Conservation (phyloP, 108 stramenopile genomes). For the Cylindrotheca fusiformis region DNA sequence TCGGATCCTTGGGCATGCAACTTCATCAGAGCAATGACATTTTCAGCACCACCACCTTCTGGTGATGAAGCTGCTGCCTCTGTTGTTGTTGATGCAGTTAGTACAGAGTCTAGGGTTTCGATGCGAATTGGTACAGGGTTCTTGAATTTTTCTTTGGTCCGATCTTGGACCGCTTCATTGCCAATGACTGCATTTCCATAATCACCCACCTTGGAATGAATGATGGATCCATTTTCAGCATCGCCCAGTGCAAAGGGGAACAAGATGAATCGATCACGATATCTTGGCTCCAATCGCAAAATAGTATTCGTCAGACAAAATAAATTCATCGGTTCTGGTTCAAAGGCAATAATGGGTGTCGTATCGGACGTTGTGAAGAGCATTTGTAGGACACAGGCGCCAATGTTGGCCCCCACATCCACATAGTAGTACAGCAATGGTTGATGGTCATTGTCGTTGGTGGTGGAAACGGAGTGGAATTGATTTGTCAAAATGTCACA, state of each 20-base stretch:
- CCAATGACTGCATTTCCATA: neutral
- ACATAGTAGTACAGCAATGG: neutral
- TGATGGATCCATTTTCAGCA: neutral
- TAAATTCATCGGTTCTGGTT: neutral
- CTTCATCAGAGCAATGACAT: neutral
- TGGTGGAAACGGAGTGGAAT: neutral
- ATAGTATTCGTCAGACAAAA: neutral
- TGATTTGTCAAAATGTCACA: neutral
- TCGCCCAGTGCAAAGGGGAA: neutral
- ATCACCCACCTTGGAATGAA: neutral
- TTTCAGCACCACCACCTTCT: neutral
- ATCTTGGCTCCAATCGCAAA: neutral
- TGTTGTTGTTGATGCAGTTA: neutral
- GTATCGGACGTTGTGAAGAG: neutral
- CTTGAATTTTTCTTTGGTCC: neutral
- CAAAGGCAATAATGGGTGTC: neutral
- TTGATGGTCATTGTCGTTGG: neutral
- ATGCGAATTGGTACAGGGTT: neutral
- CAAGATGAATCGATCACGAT: neutral
- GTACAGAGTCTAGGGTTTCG: neutral
- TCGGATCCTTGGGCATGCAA: neutral
- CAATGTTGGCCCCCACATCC: neutral
- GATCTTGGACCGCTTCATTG: neutral
- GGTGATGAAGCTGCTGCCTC: neutral
- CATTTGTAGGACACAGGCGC: neutral